These are phyloP conservation scores for Pyrus hybrid DNA, from an alignment of 331 rosid genomes.

Conservation along the genomic window DNA sequence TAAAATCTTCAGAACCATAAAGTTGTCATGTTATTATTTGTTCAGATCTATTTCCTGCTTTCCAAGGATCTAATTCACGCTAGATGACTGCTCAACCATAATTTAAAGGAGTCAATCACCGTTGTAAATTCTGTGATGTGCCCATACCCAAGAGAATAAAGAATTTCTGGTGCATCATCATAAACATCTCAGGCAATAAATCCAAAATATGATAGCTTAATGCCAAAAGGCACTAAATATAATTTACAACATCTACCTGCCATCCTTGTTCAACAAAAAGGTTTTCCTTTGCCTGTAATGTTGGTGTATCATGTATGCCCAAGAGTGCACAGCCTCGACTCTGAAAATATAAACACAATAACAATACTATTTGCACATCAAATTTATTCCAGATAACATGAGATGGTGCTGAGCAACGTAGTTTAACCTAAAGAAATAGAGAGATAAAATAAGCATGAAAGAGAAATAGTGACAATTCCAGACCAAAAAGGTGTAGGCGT, in stretches of 20 bases:
- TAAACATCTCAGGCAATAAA: not conserved
- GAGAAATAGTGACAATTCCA: not conserved
- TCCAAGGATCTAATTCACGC: not conserved
- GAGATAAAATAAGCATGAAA: not conserved
- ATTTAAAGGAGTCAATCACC: not conserved
- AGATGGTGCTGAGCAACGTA: not conserved
- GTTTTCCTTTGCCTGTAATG: conserved; percentile 68
- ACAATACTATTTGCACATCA: not conserved
- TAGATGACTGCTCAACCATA: not conserved
- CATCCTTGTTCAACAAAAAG: conserved; percentile 88
- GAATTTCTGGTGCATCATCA: not conserved
- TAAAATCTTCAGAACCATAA: not conserved
- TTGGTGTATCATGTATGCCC: conserved; percentile 84
- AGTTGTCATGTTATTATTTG: not conserved
- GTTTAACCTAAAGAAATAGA: not conserved
- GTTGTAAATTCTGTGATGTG: not conserved
- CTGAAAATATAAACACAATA: conserved; percentile 35
- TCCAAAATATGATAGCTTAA: not conserved
- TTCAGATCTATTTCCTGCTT: not conserved
- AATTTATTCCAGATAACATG: not conserved
- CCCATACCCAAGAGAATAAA: not conserved
- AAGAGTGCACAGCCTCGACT: conserved; percentile 87
- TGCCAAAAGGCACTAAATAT: not conserved
- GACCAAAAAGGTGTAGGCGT: not conserved
- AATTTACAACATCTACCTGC: conserved; percentile 49